phyloP scores from a whole-genome alignment of 345 rosid species.

The Limnanthes douglasii region DNA sequence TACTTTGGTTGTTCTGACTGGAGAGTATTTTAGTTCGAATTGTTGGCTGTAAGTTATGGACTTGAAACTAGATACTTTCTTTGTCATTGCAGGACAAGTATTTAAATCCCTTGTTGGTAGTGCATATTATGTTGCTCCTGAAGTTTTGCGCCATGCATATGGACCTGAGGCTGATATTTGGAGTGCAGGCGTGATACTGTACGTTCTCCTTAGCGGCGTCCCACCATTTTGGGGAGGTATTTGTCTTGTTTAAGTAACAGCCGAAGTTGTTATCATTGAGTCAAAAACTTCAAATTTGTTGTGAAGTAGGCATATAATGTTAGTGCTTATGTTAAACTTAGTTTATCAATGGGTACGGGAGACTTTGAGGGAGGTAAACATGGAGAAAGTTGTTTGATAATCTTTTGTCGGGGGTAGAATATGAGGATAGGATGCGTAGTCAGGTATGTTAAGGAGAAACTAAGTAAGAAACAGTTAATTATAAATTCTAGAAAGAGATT shows the following conservation, averaged over 20 bases:
- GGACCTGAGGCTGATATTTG: conserved; percentile 89
- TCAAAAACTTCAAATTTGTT: neutral
- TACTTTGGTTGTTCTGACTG: neutral
- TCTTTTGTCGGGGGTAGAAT: no score
- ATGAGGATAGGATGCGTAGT: no score
- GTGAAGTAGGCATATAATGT: no score
- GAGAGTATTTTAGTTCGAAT: neutral
- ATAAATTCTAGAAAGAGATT: no score
- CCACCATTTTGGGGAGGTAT: conserved; percentile 99
- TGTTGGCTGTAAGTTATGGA: neutral
- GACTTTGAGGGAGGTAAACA: no score
- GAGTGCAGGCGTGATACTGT: conserved; percentile 94
- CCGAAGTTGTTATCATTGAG: neutral
- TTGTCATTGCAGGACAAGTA: conserved; percentile 34
- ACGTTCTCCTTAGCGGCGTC: conserved; percentile 79
- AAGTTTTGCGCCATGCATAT: conserved; percentile 58
- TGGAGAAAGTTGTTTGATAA: no score
- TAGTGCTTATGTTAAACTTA: no score
- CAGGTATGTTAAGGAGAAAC: no score
- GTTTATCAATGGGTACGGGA: no score
- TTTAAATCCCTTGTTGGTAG: conserved; percentile 93
- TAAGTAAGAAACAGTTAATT: no score
- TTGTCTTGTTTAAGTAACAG: neutral
- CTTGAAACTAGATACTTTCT: neutral
- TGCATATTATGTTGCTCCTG: conserved; percentile 97